Percentiles rank a stretch among this genome's conserved stretches.
Evolutionary conservation across 148 eudicot species (phyloP).

Genomic region (Agrostemma githago): DNA sequence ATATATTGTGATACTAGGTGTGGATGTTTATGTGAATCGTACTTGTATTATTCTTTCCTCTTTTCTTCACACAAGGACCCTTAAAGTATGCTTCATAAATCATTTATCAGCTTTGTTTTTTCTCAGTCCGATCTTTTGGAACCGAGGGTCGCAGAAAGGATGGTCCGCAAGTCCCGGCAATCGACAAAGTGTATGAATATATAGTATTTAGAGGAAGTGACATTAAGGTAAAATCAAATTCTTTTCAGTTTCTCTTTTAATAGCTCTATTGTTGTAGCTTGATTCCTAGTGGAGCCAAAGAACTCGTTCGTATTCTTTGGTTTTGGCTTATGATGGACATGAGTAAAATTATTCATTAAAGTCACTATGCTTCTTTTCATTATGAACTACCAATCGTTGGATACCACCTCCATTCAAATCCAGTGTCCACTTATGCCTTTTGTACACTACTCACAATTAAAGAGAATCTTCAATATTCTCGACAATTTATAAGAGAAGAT

Average conservation of each 20-base stretch:
- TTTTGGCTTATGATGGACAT: not conserved
- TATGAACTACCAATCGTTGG: not conserved
- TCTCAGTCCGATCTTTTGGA: conserved; percentile 60
- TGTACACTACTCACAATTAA: no score
- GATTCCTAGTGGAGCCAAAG: not conserved
- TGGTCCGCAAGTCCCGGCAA: conserved; percentile 46
- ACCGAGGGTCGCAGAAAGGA: conserved; percentile 61
- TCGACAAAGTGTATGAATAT: conserved; percentile 56
- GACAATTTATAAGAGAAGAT: no score
- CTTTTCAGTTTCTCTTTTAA: not conserved
- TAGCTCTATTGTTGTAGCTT: not conserved
- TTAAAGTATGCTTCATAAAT: not conserved
- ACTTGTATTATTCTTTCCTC: not conserved
- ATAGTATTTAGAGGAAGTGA: conserved; percentile 62
- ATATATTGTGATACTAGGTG: not conserved
- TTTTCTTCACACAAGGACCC: not conserved
- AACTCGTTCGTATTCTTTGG: not conserved
- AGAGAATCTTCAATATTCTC: no score
- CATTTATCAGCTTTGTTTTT: not conserved
- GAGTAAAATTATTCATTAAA: not conserved
- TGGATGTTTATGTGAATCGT: not conserved
- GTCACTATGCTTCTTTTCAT: not conserved
- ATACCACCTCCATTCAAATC: no score
- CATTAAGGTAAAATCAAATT: conserved; percentile 45
- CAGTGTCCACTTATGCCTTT: no score